Conservation (phyloP, 2,329 filamentous ascomycete genomes). For the Exophiala mesophila region DNA sequence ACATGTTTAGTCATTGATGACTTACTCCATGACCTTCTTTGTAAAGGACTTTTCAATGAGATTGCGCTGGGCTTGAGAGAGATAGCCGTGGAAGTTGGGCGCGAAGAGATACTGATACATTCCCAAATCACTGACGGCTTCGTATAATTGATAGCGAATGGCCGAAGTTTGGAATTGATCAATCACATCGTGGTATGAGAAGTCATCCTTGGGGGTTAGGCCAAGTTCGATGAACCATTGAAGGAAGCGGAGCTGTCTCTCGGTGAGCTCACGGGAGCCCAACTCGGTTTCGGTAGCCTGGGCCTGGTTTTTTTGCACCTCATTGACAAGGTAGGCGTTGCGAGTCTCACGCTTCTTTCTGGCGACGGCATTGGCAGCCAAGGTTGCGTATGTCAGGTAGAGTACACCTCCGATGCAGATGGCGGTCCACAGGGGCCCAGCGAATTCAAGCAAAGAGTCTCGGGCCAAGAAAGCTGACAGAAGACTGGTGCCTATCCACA, state of each 20-base stretch:
- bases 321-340: slow-evolving; percentile 16
- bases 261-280: slow-evolving; percentile 16
- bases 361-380: background rate
- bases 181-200: slow-evolving; percentile 19
- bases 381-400: slow-evolving; percentile 7
- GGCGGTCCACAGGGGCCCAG: slow-evolving; percentile 5
- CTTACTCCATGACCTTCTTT: slow-evolving; percentile 16
- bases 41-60: slow-evolving; percentile 17
- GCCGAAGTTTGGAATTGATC: slow-evolving; percentile 21
- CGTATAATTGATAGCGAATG: slow-evolving; percentile 20
- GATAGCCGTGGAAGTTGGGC: slow-evolving; percentile 20
- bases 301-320: slow-evolving; percentile 14
- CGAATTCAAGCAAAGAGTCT: slow-evolving; percentile 10
- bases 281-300: slow-evolving; percentile 5
- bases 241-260: slow-evolving; percentile 11
- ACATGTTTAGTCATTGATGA: background rate
- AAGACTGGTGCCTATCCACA: slow-evolving; percentile 14
- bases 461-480: slow-evolving; percentile 14
- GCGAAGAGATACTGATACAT: slow-evolving; percentile 15
- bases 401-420: slow-evolving; percentile 12
- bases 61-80: slow-evolving; percentile 13
- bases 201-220: slow-evolving; percentile 15
- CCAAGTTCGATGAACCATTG: slow-evolving; percentile 17
- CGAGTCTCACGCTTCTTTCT: slow-evolving; percentile 5
- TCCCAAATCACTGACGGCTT: slow-evolving; percentile 9